Conservation (phyloP, 371 early-diverging fungal species). For the Mucor circinelloides region DNA sequence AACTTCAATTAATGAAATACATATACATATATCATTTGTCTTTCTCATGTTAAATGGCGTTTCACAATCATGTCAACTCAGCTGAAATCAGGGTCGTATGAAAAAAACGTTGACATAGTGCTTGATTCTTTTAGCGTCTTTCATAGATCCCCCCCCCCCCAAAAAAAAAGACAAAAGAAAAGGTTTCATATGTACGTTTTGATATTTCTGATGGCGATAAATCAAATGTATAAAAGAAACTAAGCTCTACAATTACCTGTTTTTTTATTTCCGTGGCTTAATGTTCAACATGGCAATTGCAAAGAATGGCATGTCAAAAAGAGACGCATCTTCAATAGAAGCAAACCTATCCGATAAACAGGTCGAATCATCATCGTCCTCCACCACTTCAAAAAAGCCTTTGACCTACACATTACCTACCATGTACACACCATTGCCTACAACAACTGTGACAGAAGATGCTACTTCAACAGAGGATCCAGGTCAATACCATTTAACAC, state of each 20-base stretch:
- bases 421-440: neutral
- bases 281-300: neutral
- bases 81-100: neutral
- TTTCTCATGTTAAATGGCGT: neutral
- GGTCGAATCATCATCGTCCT: neutral
- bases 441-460: neutral
- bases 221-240: too few relatives aligned
- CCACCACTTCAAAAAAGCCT: neutral
- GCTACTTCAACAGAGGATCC: neutral
- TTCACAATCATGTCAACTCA: neutral
- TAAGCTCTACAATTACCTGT: too few relatives aligned
- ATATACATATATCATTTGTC: neutral
- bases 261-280: too few relatives aligned
- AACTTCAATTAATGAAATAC: neutral
- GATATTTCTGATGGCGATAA: too few relatives aligned
- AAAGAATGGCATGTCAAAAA: neutral
- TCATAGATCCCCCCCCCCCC: neutral
- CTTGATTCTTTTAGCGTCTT: neutral
- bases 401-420: neutral
- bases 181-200: too few relatives aligned
- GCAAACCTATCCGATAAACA: neutral
- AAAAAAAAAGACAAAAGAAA: neutral
- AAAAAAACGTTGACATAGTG: neutral
- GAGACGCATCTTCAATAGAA: neutral
- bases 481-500: neutral